Conservation (phyloP, 805 yeast genomes). For the Cyberlindnera petersonii region DNA sequence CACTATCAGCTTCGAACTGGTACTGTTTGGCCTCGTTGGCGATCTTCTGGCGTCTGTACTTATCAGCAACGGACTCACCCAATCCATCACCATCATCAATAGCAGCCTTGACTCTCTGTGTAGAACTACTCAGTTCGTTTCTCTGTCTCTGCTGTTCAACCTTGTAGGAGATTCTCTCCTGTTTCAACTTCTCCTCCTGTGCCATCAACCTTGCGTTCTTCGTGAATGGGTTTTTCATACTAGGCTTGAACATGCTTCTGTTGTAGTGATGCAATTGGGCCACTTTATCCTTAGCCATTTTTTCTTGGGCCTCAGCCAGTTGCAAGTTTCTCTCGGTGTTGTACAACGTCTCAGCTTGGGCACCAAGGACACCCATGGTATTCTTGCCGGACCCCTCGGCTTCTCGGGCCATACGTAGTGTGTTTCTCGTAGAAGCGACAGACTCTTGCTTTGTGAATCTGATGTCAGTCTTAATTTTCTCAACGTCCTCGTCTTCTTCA, state of each 20-base stretch:
- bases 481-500: constrained; percentile 85
- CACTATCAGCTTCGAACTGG: constrained; percentile 85
- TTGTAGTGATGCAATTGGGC: constrained; percentile 73
- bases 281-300: constrained; percentile 79
- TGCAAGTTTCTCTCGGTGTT: constrained; percentile 74
- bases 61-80: constrained; percentile 31
- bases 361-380: constrained; percentile 86
- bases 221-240: constrained; percentile 83
- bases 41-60: constrained; percentile 35
- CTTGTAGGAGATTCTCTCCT: constrained; percentile 60
- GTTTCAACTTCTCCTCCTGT: constrained; percentile 65
- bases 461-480: constrained; percentile 77
- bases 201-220: constrained; percentile 69
- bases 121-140: constrained; percentile 55
- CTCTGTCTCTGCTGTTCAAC: constrained; percentile 58
- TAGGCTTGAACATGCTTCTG: constrained; percentile 77
- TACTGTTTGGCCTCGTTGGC: constrained; percentile 57
- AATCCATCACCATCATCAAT: constrained; percentile 39
- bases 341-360: constrained; percentile 85
- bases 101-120: constrained; percentile 64
- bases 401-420: constrained; percentile 64
- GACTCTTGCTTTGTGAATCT: constrained; percentile 84
- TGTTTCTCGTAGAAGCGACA: constrained; percentile 79
- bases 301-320: constrained; percentile 75
- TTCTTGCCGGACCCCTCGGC: constrained; percentile 75